A percentile compares a stretch with the other conserved stretches of the same genome.
Evolutionary conservation across 441 rosid species (phyloP).

Genomic region (Viola pubescens): DNA sequence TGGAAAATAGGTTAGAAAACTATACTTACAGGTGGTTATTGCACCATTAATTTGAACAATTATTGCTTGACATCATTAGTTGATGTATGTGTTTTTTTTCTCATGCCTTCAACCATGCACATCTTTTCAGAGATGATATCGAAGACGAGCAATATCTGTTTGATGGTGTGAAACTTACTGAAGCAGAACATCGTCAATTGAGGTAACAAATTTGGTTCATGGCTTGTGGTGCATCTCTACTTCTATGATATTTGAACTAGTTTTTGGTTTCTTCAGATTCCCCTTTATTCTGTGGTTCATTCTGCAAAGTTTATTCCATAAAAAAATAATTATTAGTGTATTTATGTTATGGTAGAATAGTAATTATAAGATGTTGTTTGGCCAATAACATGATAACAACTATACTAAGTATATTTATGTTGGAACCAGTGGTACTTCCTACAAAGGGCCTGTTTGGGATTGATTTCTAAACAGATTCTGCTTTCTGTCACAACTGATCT

Average conservation of each 20-base stretch:
- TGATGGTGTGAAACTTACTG: slow-evolving; percentile 63
- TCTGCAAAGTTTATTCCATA: too few relatives aligned
- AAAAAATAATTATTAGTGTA: too few relatives aligned
- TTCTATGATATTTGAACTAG: background rate
- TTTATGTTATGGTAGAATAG: too few relatives aligned
- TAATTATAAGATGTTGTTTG: too few relatives aligned
- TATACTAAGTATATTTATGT: too few relatives aligned
- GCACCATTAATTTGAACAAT: slow-evolving; percentile 3
- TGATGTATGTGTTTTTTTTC: slow-evolving; percentile 4
- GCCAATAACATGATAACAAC: too few relatives aligned
- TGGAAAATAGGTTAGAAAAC: background rate
- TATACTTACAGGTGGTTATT: background rate
- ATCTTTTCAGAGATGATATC: slow-evolving; percentile 35
- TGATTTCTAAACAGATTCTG: too few relatives aligned
- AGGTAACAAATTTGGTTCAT: slow-evolving; percentile 38
- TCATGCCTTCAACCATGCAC: slow-evolving; percentile 6
- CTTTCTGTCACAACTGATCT: too few relatives aligned
- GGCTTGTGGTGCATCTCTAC: slow-evolving; percentile 4
- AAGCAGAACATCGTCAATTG: slow-evolving; percentile 52
- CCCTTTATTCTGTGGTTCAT: too few relatives aligned
- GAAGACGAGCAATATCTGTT: slow-evolving; percentile 62
- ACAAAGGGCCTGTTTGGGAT: too few relatives aligned
- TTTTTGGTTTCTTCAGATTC: background rate
- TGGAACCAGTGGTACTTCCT: too few relatives aligned
- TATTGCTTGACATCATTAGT: background rate